Evolutionary conservation across 805 yeast species (phyloP).

Genomic region (Yarrowia hollandica): DNA sequence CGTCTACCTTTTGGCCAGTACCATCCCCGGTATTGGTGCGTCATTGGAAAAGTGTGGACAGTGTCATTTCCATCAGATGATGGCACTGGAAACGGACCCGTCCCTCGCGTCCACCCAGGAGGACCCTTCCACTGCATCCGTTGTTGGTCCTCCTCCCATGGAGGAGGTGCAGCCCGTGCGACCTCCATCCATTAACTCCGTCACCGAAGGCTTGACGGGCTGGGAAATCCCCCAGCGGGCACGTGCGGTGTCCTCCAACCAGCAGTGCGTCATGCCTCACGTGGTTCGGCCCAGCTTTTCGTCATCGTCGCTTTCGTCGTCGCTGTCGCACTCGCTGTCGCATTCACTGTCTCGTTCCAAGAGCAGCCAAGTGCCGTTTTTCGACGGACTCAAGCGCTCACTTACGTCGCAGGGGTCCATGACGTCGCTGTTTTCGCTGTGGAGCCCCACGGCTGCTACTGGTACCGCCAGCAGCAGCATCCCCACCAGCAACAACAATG

Average conservation of each 20-base stretch:
- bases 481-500: not conserved
- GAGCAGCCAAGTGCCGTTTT: slow-evolving; percentile 14
- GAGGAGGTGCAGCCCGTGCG: slow-evolving; percentile 27
- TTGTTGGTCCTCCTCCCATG: not conserved
- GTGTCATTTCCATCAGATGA: not conserved
- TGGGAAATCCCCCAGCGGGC: slow-evolving; percentile 35
- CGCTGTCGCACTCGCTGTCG: slow-evolving; percentile 28
- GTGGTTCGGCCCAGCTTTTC: slow-evolving; percentile 35
- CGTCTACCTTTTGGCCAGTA: slow-evolving; percentile 34
- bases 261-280: slow-evolving; percentile 35
- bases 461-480: not conserved
- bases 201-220: slow-evolving; percentile 29
- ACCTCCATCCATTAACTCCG: slow-evolving; percentile 7
- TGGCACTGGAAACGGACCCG: not conserved
- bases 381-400: slow-evolving; percentile 21
- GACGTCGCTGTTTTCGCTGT: slow-evolving; percentile 20
- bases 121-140: not conserved
- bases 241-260: slow-evolving; percentile 24
- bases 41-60: slow-evolving; percentile 1
- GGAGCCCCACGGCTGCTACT: slow-evolving; percentile 1
- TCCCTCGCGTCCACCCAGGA: slow-evolving; percentile 6
- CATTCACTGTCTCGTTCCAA: slow-evolving; percentile 22
- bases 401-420: slow-evolving; percentile 19
- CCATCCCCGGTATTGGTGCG: slow-evolving; percentile 30
- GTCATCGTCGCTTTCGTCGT: slow-evolving; percentile 33